These are phyloP conservation scores for Fragaria iinumae DNA, from an alignment of 306 rosid genomes.

Conservation along the genomic window DNA sequence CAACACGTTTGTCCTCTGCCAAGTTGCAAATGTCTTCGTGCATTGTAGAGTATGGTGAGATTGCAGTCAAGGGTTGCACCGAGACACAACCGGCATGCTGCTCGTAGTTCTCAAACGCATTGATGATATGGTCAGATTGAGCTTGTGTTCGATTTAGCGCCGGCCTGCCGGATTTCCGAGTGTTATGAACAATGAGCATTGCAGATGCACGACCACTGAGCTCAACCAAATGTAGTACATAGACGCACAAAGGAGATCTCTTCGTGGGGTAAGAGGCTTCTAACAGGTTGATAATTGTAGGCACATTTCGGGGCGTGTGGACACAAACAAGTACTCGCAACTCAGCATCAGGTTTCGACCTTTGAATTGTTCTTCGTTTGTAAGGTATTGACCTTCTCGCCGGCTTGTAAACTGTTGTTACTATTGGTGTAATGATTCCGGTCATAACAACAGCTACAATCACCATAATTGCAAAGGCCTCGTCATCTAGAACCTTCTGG, in stretches of 20 bases:
- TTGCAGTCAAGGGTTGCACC: constrained; percentile 70
- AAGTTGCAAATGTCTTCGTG: constrained; percentile 80
- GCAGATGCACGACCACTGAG: constrained; percentile 94
- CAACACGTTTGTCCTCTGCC: constrained; percentile 75
- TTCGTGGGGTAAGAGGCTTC: constrained; percentile 80
- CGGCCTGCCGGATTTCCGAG: constrained; percentile 47
- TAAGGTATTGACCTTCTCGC: constrained; percentile 48
- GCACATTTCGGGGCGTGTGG: constrained; percentile 80
- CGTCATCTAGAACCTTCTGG: constrained; percentile 74
- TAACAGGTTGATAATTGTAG: constrained; percentile 80
- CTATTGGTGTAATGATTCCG: constrained; percentile 51
- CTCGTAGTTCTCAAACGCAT: constrained; percentile 74
- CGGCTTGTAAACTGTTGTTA: constrained; percentile 62
- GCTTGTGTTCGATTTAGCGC: constrained; percentile 70
- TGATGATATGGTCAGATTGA: constrained; percentile 86
- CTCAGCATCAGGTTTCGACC: constrained; percentile 57
- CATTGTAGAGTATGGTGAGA: constrained; percentile 92
- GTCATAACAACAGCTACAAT: constrained; percentile 73
- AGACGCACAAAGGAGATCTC: constrained; percentile 68
- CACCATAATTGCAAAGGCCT: constrained; percentile 83
- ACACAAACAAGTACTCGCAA: constrained; percentile 62
- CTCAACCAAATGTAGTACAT: constrained; percentile 78
- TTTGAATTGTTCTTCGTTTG: constrained; percentile 65
- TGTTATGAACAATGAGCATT: constrained; percentile 88
- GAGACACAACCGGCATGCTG: constrained; percentile 54